Percentiles rank a stretch among this genome's conserved stretches.
Evolutionary conservation across 2,329 filamentous ascomycete species (phyloP).

Genomic region (Claviceps sp.): DNA sequence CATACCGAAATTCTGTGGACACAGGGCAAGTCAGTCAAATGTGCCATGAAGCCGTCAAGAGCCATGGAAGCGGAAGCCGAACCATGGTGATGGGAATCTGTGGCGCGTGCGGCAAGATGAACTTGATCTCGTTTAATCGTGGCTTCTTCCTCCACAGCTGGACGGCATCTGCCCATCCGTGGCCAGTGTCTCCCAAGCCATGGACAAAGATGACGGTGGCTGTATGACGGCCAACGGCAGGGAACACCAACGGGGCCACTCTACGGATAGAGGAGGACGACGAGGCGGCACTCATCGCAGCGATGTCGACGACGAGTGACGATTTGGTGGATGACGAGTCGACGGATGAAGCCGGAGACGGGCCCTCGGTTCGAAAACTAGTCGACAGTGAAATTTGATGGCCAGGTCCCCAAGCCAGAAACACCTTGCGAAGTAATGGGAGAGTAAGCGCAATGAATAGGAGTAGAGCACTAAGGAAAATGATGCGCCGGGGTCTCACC

Average conservation of each 20-base stretch:
- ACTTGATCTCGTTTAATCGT: conserved; percentile 80
- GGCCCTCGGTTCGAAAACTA: not conserved
- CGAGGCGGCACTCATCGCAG: conserved; percentile 7
- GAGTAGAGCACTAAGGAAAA: not conserved
- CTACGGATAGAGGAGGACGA: conserved; percentile 16
- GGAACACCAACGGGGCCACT: conserved; percentile 52
- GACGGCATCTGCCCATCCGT: conserved; percentile 69
- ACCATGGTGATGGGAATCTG: conserved; percentile 65
- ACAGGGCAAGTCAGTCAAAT: not conserved
- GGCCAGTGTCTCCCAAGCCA: conserved; percentile 73
- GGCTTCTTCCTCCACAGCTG: conserved; percentile 74
- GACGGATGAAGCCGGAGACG: not conserved
- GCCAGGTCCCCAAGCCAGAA: not conserved
- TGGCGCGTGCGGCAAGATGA: conserved; percentile 87
- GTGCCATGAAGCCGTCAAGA: not conserved
- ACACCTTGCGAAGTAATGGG: not conserved
- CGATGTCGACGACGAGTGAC: not conserved
- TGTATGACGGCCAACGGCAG: conserved; percentile 71
- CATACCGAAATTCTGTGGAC: conserved; percentile 56
- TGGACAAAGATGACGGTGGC: conserved; percentile 92
- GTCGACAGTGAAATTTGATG: not conserved
- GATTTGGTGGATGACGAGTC: not conserved
- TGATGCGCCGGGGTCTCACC: not conserved
- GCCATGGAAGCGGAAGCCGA: conserved; percentile 8
- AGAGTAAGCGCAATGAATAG: not conserved